phyloP scores from a whole-genome alignment of 768 basidiomycete species.

The Pleurotus djamor region DNA sequence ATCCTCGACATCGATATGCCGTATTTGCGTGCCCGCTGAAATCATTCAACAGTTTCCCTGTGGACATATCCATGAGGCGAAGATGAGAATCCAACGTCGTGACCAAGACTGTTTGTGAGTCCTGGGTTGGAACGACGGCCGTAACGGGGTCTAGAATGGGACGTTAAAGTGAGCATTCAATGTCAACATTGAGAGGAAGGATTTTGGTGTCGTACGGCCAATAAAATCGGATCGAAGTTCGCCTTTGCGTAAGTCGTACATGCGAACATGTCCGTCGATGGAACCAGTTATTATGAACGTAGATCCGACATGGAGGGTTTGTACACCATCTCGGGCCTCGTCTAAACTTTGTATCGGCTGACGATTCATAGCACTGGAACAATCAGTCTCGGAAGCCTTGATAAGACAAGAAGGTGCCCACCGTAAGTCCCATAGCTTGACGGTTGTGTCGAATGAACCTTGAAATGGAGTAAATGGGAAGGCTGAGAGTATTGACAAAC shows the following conservation, averaged over 20 bases:
- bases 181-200: neutral
- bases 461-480: neutral
- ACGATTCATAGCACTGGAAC: slow-evolving; percentile 65
- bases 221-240: slow-evolving; percentile 87
- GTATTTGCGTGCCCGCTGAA: slow-evolving; percentile 77
- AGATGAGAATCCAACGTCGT: slow-evolving; percentile 83
- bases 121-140: slow-evolving; percentile 76
- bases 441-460: slow-evolving; percentile 93
- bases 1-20: slow-evolving; percentile 77
- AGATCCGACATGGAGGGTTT: slow-evolving; percentile 66
- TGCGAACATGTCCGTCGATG: slow-evolving; percentile 89
- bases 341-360: slow-evolving; percentile 88
- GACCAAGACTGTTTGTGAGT: slow-evolving; percentile 78
- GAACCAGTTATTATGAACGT: slow-evolving; percentile 78
- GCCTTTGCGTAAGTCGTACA: slow-evolving; percentile 94
- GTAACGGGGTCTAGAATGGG: slow-evolving; percentile 74
- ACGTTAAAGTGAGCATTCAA: slow-evolving; percentile 6
- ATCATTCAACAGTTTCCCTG: slow-evolving; percentile 83
- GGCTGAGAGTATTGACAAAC: neutral
- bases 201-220: slow-evolving; percentile 61
- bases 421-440: slow-evolving; percentile 92
- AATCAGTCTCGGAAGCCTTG: neutral
- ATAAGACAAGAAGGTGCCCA: slow-evolving; percentile 25
- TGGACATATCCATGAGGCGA: slow-evolving; percentile 80
- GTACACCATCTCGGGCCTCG: slow-evolving; percentile 86